phyloP scores from a whole-genome alignment of 768 basidiomycete genomes.

The Epithele typhae region DNA sequence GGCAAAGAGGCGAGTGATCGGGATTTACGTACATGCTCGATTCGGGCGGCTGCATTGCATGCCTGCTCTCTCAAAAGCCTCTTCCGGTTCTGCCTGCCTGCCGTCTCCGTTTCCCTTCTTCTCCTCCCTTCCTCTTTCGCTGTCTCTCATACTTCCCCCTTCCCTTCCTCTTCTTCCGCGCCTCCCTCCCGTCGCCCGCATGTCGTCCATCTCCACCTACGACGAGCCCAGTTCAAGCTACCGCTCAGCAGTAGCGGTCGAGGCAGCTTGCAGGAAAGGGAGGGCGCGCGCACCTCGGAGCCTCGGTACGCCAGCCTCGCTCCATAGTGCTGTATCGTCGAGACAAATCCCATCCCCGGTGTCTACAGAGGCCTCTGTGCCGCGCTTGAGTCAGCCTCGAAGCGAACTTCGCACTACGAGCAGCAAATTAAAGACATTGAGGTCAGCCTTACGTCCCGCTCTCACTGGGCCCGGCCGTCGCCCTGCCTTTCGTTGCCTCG shows the following conservation, averaged over 20 bases:
- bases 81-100: neutral
- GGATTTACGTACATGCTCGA: too few species aligned
- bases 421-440: conserved; percentile 23
- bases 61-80: too few species aligned
- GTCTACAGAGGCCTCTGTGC: conserved; percentile 7
- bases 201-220: conserved; percentile 9
- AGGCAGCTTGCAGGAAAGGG: conserved; percentile 11
- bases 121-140: too few species aligned
- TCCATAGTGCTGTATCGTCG: too few species aligned
- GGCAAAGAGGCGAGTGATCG: too few species aligned
- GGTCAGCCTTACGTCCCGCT: conserved; percentile 9
- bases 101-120: neutral
- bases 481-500: neutral
- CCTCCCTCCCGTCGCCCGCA: neutral
- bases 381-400: conserved; percentile 14
- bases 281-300: conserved; percentile 7
- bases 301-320: conserved; percentile 3
- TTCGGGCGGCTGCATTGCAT: too few species aligned
- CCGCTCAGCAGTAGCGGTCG: conserved; percentile 4
- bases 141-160: too few species aligned
- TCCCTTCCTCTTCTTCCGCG: too few species aligned
- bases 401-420: conserved; percentile 19
- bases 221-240: conserved; percentile 6
- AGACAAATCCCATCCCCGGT: too few species aligned
- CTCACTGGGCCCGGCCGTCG: neutral